Evolutionary conservation across 2,329 filamentous ascomycete species (phyloP).

Genomic region (Verticillium klebahnii): DNA sequence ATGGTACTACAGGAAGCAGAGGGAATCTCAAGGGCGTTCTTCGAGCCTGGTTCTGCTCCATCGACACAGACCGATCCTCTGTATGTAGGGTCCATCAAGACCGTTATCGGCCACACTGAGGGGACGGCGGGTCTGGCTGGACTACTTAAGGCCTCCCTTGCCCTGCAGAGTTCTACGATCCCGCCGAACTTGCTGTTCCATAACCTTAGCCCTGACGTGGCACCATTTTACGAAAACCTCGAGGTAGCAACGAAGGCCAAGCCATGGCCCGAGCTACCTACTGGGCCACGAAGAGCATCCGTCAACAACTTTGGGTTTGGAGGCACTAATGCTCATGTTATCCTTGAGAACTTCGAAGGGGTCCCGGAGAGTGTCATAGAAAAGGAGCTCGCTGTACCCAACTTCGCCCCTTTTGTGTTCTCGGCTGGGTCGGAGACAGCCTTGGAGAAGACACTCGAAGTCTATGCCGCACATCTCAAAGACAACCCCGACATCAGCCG

Average conservation of each 20-base stretch:
- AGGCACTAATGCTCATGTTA: conserved; percentile 13
- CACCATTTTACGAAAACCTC: conserved; percentile 15
- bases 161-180: conserved; percentile 10
- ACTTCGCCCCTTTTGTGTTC: conserved; percentile 2
- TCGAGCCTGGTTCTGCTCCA: conserved; percentile 35
- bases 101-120: conserved; percentile 33
- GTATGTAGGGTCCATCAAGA: conserved; percentile 28
- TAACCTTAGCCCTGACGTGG: conserved; percentile 10
- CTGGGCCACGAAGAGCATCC: conserved; percentile 27
- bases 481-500: conserved; percentile 5
- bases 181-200: conserved; percentile 13
- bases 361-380: neutral
- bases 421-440: conserved; percentile 17
- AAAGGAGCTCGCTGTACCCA: too few species aligned
- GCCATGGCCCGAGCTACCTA: conserved; percentile 18
- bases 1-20: neutral
- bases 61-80: conserved; percentile 14
- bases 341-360: conserved; percentile 10
- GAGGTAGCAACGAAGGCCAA: conserved; percentile 18
- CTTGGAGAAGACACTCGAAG: conserved; percentile 13
- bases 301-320: conserved; percentile 26
- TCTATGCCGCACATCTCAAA: conserved; percentile 15
- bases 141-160: conserved; percentile 27
- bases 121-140: conserved; percentile 24
- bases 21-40: neutral